Evolutionary conservation across 352 stramenopile species (phyloP), one percentile per base, ranked within the genome.

Genomic region (Aphanomyces euteiches): DNA sequence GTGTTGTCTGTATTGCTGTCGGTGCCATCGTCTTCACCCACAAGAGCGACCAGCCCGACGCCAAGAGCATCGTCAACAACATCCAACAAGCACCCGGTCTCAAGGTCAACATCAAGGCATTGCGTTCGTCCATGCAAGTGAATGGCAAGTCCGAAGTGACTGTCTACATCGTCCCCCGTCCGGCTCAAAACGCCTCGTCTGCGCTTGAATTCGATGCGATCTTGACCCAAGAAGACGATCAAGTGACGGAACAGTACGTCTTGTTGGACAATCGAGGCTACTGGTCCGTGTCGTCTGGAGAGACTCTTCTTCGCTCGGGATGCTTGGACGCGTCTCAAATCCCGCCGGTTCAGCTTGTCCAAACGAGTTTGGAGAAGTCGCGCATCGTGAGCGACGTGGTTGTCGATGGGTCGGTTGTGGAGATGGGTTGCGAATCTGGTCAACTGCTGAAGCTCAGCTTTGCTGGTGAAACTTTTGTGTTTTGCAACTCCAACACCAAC

Each of bases 401-500:
- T n/a, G 45, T 45, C 17, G 56, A 17, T 7, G 21, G 13, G 8
- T 15, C 28, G 7, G 17, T 17, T 15, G 28, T 63, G 17, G 5
- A 34, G 12, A 38, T 8, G 7, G 12, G n/a, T 15, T 63, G 70
- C 53, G 21, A 21, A 13, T 48, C 60, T 58, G 72, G 72, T 36
- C 70, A 72, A 19, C 71, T 78, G 41, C 66, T 79, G 19, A 67
- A 81, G 41, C 50, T 79, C n/a, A 57, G 53, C 5, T 77, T 81
- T 56, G 71, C 76, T 13, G 66, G 71, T 38, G 76, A 79, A 65
- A 63, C 71, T 28, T 81, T 67, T 56, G 76, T 79, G 21, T 74
- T 79, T 37, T 81, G 76, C 58, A 40, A 37, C 10, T 67, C 56
- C 19, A 21, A 56, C 19, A 45, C 12, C 6, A 57, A 38, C 21